Conservation (phyloP, 2,329 filamentous ascomycete species). For the Apiospora pterosperma region DNA sequence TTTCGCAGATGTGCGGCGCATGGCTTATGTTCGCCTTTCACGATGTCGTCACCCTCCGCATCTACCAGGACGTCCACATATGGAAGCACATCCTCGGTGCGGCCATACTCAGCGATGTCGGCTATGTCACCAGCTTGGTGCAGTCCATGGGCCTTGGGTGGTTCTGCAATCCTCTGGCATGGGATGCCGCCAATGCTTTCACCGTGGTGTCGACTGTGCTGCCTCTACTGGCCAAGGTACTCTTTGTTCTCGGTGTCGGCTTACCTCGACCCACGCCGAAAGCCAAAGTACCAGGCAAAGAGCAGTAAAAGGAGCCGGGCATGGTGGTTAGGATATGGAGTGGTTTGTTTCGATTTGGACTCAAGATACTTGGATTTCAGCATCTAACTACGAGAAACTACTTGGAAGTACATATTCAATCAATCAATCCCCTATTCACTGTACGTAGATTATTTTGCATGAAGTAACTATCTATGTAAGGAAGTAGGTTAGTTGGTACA, state of each 20-base stretch:
- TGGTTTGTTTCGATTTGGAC: too few species aligned
- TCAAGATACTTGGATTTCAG: too few species aligned
- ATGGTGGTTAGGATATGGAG: neutral
- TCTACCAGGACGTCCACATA: slow-evolving; percentile 10
- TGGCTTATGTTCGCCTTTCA: slow-evolving; percentile 20
- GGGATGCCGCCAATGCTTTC: slow-evolving; percentile 10
- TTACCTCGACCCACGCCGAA: slow-evolving; percentile 3
- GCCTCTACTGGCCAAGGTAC: slow-evolving; percentile 17
- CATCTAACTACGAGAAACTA: too few species aligned
- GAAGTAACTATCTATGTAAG: too few species aligned
- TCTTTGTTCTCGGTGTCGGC: slow-evolving; percentile 16
- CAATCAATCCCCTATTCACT: too few species aligned
- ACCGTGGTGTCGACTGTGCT: slow-evolving; percentile 13
- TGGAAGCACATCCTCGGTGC: slow-evolving; percentile 18
- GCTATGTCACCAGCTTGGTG: slow-evolving; percentile 14
- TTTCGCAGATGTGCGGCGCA: slow-evolving; percentile 16
- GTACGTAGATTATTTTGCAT: too few species aligned
- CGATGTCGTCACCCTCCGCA: slow-evolving; percentile 15
- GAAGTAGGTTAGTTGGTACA: neutral
- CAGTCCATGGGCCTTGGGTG: slow-evolving; percentile 14
- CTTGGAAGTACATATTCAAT: too few species aligned
- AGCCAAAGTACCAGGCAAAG: neutral
- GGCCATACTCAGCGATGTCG: slow-evolving; percentile 16
- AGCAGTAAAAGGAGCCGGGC: neutral
- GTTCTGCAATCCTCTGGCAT: slow-evolving; percentile 14